These are phyloP conservation scores for Verticillium tricorpus DNA, from an alignment of 2,329 filamentous ascomycete species.

Conservation along the genomic window DNA sequence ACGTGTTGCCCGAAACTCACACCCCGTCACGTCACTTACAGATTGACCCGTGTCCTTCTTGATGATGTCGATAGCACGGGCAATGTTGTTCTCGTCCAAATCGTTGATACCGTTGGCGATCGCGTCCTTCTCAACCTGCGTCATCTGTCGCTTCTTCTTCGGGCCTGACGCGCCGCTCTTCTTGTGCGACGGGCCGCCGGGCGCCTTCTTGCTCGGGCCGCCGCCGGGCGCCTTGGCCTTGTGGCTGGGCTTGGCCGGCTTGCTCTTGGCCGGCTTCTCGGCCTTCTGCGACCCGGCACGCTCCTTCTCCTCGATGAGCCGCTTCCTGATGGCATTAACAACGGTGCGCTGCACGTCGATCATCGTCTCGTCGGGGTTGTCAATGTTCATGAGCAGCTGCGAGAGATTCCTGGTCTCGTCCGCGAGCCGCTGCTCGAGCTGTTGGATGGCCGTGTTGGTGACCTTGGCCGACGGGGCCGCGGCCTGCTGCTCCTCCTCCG, in stretches of 20 bases:
- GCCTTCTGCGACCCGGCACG: constrained; percentile 51
- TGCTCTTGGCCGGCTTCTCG: constrained; percentile 55
- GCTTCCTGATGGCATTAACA: constrained; percentile 61
- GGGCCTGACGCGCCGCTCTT: constrained; percentile 39
- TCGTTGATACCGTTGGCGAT: constrained; percentile 83
- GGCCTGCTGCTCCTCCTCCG: constrained; percentile 63
- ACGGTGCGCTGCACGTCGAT: constrained; percentile 57
- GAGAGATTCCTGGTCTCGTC: constrained; percentile 58
- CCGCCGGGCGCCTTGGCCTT: constrained; percentile 43
- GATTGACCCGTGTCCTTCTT: constrained; percentile 76
- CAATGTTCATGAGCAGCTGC: constrained; percentile 42
- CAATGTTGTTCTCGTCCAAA: constrained; percentile 73
- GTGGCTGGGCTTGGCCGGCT: constrained; percentile 45
- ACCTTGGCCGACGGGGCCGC: constrained; percentile 55
- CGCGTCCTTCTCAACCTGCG: constrained; percentile 81
- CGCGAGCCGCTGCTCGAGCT: constrained; percentile 45
- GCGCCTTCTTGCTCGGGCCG: constrained; percentile 36
- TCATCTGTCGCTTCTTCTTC: constrained; percentile 54
- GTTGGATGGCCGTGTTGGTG: constrained; percentile 40
- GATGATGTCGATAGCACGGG: constrained; percentile 82
- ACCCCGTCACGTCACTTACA: constrained; percentile 46
- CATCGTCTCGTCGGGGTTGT: constrained; percentile 45
- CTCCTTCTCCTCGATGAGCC: constrained; percentile 68
- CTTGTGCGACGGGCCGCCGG: constrained; percentile 25
- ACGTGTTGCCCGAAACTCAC: not conserved